Base-by-base conservation (phyloP, 352 stramenopile genomes). In the Phytophthora europaea region DNA sequence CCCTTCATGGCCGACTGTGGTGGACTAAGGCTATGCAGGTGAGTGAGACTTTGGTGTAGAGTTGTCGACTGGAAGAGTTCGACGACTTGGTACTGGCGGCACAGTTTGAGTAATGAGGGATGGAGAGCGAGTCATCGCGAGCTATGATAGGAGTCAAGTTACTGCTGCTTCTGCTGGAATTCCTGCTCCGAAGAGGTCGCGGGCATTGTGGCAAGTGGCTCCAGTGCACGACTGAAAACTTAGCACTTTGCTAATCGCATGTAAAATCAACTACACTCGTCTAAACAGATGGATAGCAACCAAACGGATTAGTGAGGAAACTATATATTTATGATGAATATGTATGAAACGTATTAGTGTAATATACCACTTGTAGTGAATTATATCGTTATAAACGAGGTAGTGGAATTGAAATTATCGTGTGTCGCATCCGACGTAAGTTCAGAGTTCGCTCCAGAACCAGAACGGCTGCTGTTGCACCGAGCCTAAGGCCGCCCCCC, bases 61-160 rank as follows among this genome's bases (percentile, higher is more conserved):
- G 33, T 18, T 40, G 45, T 22, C 4, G 54, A 50, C 3, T 31
- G 26, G 26, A 5, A 31, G 26, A 31, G 26, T 16, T 47, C 6
- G 38, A 47, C 15, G 59, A 57, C 48, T 58, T 53, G 22, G 26
- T 52, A 18, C 23, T 22, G 9, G n/a, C 22, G 4, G 23, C 18
- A 64, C 56, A 61, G 64, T 54, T 76, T 73, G 33, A 33, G 57
- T 31, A 73, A 72, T 76, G 70, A 51, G 18, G 38, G 15, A 47
- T 51, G 43, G 43, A 23, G 18, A n/a, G 16, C 15, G 38, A 47
- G 38, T 47, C 38, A 47, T 51, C 15, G 36, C 36, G 8, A 43
- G n/a, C n/a, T n/a, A n/a, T n/a, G n/a, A n/a, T 43, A 13, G 43
- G 18, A 51, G 43, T 23, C 43, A 51, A 20, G 18, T 23, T 51